Conservation (phyloP, 345 rosid species). For the Populus alba region DNA sequence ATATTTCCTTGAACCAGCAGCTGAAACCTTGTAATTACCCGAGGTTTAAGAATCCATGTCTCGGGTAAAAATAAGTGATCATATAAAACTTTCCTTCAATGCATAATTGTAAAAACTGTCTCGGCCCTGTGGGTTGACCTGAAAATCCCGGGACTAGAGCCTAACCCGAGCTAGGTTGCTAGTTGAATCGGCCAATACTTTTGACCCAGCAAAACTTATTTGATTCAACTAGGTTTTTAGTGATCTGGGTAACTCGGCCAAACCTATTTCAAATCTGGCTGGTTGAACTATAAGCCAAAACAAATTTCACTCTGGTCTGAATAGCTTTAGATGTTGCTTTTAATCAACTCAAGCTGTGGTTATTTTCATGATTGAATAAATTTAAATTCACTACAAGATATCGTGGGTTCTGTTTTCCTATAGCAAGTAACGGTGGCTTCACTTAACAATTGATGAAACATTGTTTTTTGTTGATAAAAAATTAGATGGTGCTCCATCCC, state of each 20-base stretch:
- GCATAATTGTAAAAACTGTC: no score
- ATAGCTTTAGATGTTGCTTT: background rate
- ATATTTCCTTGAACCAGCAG: background rate
- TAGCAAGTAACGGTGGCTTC: background rate
- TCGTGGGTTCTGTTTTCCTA: background rate
- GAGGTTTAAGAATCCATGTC: background rate
- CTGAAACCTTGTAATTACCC: background rate
- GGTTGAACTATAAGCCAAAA: no score
- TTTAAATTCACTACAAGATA: background rate
- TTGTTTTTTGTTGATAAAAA: conserved; percentile 3
- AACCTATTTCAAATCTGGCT: no score
- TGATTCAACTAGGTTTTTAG: no score
- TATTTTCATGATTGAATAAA: background rate
- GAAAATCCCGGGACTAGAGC: no score
- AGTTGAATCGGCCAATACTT: no score
- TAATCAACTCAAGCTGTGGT: background rate
- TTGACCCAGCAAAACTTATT: no score
- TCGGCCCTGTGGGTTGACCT: no score
- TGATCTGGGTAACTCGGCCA: no score
- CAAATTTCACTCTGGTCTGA: background rate
- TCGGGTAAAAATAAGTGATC: background rate
- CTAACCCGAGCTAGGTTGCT: no score
- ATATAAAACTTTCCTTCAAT: background rate
- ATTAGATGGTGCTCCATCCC: conserved; percentile 57
- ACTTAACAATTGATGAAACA: background rate